Evolutionary conservation across 495 filamentous ascomycete species (phyloP), one percentile per base, ranked within the genome.

Genomic region (Clavariopsis aquatica): DNA sequence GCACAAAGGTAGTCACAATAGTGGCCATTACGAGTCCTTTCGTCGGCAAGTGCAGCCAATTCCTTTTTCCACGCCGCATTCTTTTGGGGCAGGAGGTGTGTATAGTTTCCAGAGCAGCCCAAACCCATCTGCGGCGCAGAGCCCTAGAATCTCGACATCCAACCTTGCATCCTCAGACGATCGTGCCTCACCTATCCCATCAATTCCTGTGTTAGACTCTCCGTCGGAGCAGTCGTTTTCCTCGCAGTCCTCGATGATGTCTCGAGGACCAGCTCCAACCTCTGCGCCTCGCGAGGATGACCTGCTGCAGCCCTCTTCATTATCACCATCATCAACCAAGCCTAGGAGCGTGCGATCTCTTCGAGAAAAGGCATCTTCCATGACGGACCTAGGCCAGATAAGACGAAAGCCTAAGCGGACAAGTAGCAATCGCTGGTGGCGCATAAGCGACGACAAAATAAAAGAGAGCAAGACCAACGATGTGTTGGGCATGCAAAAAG

Each of bases 21-120:
- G 91, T 62, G 94, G 94, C 1, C 94, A 99, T 73, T 99, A 99
- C 75, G 94, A 99, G 73, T 91, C 92, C 1, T 98, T 98, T 76
- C 84, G 94, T 28, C 84, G 94, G n/a, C 96, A 97, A 74, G 38
- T 86, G 82, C 54, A 74, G 75, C 49, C 79, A 84, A 34, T 69
- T 1, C 91, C 92, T 0, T 97, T 85, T 69, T 90, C 91, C 0
- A 97, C 91, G 0, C 90, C 91, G 0, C 84, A 88, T 72, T 83
- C 84, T 0, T 91, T 93, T 75, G 86, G 87, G 49, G 78, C 83
- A 7, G 87, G 86, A 8, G 87, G 84, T 2, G 84, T 86, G 24
- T 90, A 87, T 66, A 90, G 89, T 69, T 82, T 78, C 20, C 76
- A 73, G 13, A 69, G 76, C 0, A 87, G 79, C 52, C 79, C 80